Percentiles rank a stretch among this genome's conserved stretches.
phyloP scores from a whole-genome alignment of 345 rosid genomes.

The Ailanthus altissimus region DNA sequence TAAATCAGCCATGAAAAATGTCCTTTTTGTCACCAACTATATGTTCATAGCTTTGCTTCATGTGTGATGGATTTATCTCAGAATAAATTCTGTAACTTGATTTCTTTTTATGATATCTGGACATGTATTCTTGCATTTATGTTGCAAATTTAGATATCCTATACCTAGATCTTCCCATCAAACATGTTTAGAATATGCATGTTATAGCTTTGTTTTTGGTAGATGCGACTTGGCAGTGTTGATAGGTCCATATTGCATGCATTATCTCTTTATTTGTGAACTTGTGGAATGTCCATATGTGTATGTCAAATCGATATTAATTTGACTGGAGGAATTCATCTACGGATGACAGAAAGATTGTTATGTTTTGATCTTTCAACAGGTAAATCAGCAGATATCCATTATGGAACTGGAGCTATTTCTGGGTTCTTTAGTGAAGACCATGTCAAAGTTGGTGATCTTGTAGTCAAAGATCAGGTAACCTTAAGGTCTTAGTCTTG shows the following conservation, averaged over 20 bases:
- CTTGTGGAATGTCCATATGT: background rate
- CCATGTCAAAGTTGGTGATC: conserved; percentile 71
- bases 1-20: background rate
- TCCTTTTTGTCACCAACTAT: background rate
- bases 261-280: background rate
- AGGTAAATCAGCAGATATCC: conserved; percentile 71
- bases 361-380: background rate
- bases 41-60: background rate
- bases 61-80: conserved; percentile 1
- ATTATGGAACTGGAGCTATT: conserved; percentile 86
- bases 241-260: background rate
- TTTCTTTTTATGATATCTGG: background rate
- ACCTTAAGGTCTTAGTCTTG: conserved; percentile 12
- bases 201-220: background rate
- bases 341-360: background rate
- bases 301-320: background rate
- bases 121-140: conserved; percentile 27
- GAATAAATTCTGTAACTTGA: background rate
- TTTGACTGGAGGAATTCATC: background rate
- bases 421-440: conserved; percentile 88
- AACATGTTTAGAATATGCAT: conserved; percentile 27
- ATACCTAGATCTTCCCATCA: conserved; percentile 29
- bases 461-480: conserved; percentile 79
- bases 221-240: background rate
- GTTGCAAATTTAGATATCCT: conserved; percentile 28